Percentiles rank a stretch among this genome's conserved stretches.
phyloP scores from a whole-genome alignment of 208 protist species.

The Leishmania turanica region DNA sequence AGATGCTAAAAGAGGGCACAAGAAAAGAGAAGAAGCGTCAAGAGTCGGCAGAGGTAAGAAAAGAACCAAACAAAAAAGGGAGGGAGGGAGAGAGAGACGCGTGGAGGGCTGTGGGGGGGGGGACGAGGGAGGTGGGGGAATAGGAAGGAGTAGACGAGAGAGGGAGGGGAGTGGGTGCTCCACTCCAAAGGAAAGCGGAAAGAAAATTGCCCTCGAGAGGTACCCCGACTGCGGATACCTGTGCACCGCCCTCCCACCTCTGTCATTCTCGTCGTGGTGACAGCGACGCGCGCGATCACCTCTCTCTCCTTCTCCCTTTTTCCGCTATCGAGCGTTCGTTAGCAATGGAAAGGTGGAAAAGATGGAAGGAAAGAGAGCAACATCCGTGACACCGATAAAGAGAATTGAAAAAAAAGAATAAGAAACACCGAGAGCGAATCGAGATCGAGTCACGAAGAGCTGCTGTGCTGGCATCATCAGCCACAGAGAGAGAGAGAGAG shows the following conservation, averaged over 20 bases:
- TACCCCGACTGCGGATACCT: neutral
- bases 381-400: neutral
- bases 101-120: neutral
- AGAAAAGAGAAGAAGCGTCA: neutral
- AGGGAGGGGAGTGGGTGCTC: neutral
- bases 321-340: neutral
- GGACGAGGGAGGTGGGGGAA: neutral
- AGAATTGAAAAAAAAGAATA: conserved; percentile 12
- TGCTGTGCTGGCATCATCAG: neutral
- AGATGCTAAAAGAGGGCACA: neutral
- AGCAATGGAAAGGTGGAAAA: neutral
- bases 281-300: neutral
- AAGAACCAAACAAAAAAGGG: neutral
- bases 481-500: neutral
- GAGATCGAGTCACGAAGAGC: neutral
- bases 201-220: neutral
- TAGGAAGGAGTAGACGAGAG: neutral
- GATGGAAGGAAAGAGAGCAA: neutral
- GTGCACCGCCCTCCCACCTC: neutral
- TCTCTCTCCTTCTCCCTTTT: neutral
- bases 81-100: neutral
- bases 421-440: neutral
- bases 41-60: neutral
- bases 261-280: neutral
- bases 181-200: neutral